Percentiles rank a stretch among this genome's conserved stretches.
phyloP scores from a whole-genome alignment of 106 monocot species.

The Dendrobium huoshanense region DNA sequence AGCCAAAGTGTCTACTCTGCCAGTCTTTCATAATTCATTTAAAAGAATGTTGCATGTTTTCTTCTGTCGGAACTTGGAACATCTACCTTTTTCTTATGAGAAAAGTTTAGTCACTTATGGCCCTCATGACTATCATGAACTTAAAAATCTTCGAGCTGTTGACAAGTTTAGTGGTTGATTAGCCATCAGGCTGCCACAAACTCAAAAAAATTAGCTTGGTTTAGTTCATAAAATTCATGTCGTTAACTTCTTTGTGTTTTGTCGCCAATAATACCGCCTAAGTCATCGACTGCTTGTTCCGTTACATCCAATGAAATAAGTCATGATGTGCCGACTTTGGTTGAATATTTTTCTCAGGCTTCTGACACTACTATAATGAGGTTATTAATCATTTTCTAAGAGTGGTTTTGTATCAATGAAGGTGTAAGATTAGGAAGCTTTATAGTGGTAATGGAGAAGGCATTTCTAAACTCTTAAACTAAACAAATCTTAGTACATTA shows the following conservation, averaged over 20 bases:
- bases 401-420: background rate
- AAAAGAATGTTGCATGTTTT: no score
- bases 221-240: background rate
- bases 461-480: background rate
- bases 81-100: no score
- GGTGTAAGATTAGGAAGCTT: background rate
- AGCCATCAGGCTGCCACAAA: no score
- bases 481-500: background rate
- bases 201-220: background rate
- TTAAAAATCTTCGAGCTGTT: no score
- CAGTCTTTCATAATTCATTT: background rate
- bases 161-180: no score
- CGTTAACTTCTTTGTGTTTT: background rate
- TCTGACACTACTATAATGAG: background rate
- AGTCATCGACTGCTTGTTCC: background rate
- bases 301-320: background rate
- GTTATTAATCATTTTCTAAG: background rate
- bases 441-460: background rate
- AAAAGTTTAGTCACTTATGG: no score
- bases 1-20: background rate
- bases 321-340: background rate
- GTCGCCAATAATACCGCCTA: background rate
- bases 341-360: background rate
- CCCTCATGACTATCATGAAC: no score
- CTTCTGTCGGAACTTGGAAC: background rate